Conservation (phyloP, 2,329 filamentous ascomycete genomes). For the Cladosporium sp. region DNA sequence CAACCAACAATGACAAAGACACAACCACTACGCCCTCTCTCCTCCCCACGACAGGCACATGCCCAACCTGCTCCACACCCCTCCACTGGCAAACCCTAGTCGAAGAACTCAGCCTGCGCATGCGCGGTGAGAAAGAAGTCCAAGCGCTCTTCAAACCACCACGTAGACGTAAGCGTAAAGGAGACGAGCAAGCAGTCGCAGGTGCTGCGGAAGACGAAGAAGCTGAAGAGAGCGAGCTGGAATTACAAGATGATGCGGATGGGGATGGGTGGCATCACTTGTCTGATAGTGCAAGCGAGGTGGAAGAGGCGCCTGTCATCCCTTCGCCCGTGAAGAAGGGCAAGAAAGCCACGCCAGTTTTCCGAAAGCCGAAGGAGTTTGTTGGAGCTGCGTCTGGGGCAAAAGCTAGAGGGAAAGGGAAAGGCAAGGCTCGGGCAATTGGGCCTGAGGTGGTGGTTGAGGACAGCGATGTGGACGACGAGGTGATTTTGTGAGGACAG, state of each 20-base stretch:
- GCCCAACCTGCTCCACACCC: conserved; percentile 65
- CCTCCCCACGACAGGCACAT: conserved; percentile 68
- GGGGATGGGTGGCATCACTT: conserved; percentile 36
- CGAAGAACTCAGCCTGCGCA: conserved; percentile 75
- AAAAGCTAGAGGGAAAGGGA: not conserved
- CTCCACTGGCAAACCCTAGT: conserved; percentile 76
- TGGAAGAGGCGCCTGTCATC: conserved; percentile 24
- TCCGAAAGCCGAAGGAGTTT: not conserved
- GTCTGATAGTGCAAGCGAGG: conserved; percentile 26
- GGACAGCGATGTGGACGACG: conserved; percentile 56
- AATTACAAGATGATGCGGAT: conserved; percentile 19
- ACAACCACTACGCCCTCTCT: conserved; percentile 47
- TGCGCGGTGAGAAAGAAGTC: conserved; percentile 69
- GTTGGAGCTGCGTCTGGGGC: not conserved
- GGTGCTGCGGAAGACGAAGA: conserved; percentile 21
- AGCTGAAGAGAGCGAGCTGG: conserved; percentile 24
- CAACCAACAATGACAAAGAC: no score
- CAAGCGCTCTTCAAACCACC: conserved; percentile 62
- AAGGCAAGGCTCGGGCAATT: conserved; percentile 3
- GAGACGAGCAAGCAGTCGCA: conserved; percentile 30
- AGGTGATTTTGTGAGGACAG: conserved; percentile 24
- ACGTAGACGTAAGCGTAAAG: not conserved
- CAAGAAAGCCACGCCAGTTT: conserved; percentile 15
- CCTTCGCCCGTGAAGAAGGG: conserved; percentile 19
- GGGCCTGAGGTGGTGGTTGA: conserved; percentile 46